Conservation (phyloP, 192 early-diverging fungal genomes). For the Helicostylum pulchrum region DNA sequence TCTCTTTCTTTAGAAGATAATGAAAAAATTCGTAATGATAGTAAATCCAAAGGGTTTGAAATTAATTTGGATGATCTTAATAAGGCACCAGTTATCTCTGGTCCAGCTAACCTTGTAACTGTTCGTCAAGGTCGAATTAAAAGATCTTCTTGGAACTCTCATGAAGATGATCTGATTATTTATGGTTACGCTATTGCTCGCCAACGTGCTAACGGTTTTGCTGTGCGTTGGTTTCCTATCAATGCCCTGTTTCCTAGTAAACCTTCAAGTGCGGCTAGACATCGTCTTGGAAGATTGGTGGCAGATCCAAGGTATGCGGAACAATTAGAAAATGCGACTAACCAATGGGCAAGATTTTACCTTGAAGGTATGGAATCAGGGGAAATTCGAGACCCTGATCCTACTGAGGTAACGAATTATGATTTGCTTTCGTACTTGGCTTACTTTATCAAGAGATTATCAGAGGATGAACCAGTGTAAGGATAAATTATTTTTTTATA, state of each 20-base stretch:
- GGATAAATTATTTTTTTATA: background rate
- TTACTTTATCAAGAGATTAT: slow-evolving; percentile 3
- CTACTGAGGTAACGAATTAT: background rate
- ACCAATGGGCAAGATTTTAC: background rate
- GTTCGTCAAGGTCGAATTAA: background rate
- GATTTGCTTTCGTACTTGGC: slow-evolving; percentile 2
- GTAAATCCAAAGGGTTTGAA: background rate
- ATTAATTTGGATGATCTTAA: too few relatives aligned
- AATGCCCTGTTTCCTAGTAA: background rate
- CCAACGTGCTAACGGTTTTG: background rate
- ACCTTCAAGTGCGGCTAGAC: background rate
- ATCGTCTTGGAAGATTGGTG: background rate
- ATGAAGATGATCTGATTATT: slow-evolving; percentile 11
- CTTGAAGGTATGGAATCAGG: background rate
- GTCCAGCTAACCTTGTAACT: too few relatives aligned
- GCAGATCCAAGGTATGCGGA: background rate
- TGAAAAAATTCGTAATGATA: background rate
- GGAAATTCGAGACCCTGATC: background rate
- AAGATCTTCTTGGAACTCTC: background rate
- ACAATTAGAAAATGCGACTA: background rate
- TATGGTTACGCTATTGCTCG: slow-evolving; percentile 8
- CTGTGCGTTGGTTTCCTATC: slow-evolving; percentile 3
- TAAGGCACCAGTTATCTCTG: too few relatives aligned
- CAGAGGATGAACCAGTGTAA: background rate
- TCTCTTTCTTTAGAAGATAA: background rate